Base-by-base conservation (phyloP, 2,329 filamentous ascomycete genomes). In the Diplocarpon mali region DNA sequence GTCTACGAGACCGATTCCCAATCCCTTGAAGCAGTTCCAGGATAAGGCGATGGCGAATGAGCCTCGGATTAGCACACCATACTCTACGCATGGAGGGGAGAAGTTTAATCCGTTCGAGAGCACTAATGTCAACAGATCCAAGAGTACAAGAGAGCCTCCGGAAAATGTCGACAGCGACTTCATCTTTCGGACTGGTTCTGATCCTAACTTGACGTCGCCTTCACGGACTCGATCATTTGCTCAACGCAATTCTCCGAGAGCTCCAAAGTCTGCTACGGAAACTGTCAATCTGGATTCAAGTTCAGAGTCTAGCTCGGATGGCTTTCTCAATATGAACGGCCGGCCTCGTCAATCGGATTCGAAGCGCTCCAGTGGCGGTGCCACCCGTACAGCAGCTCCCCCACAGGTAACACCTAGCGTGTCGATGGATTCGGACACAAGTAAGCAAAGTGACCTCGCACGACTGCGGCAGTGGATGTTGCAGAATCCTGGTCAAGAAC, bases 71-170 rank as follows among this genome's bases (percentile, higher is more conserved):
- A 74, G 73, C 52, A 74, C 72, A 5, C 75, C 76, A 0, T 80
- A 80, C 55, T 66, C 69, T 35, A 69, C 66, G 1, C 67, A 71
- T 28, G 68, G 72, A 11, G 75, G 76, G 29, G 77, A 80, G 58
- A 79, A 72, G 61, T 71, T 73, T 4, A 71, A 76, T 37, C 69
- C 73, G 0, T 77, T 75, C 47, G 73, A 76, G 36, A 69, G 45
- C 34, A 44, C 53, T 45, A 55, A 56, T 52, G 38, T 61, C 10
- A 51, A 45, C 30, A 57, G 59, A 51, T 62, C 60, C 17, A 61
- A 57, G 37, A 62, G 54, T 38, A 62, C 57, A 4, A 49, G 35
- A 11, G 42, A 45, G 49, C 35, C 54, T 53, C 35, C 38, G 9
- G 42, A 40, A 2, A 16, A 29, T 20, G 46, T 38, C 13, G 30